Percentiles rank a stretch among this genome's conserved stretches.
Evolutionary conservation across 257 asterid species (phyloP).

Genomic region (Solanum infundibuliforme): DNA sequence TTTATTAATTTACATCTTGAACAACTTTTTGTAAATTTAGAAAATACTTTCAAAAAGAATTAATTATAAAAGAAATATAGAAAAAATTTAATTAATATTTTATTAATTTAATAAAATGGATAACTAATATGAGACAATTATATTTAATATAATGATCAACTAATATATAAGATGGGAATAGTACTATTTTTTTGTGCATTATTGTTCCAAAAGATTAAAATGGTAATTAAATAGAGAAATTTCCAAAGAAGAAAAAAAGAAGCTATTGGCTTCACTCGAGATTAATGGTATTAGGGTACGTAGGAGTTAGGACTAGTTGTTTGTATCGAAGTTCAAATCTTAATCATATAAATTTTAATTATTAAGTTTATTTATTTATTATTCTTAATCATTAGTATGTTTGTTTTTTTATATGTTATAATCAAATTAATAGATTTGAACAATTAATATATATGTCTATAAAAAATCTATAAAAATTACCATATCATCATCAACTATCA

Average conservation of each 20-base stretch:
- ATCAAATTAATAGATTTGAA: background rate
- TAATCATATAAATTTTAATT: background rate
- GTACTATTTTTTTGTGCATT: background rate
- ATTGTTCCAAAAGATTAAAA: background rate
- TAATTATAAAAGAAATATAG: too few species aligned
- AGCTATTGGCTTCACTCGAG: background rate
- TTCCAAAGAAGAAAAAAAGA: background rate
- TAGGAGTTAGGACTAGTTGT: background rate
- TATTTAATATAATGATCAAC: too few species aligned
- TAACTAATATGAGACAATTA: too few species aligned
- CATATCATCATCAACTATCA: background rate
- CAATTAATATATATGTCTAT: background rate
- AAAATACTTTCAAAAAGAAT: accelerated
- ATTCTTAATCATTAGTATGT: background rate
- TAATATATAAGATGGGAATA: too few species aligned
- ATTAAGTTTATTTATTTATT: background rate
- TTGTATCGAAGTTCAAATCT: too few species aligned
- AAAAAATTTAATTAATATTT: too few species aligned
- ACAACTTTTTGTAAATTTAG: too few species aligned
- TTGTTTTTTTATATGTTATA: background rate
- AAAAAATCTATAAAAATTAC: background rate
- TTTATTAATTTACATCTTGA: too few species aligned
- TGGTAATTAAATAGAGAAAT: background rate
- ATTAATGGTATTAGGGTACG: background rate
- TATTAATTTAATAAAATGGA: too few species aligned